These are phyloP conservation scores for Berkeleyomyces rouxiae DNA, from an alignment of 2,329 filamentous ascomycete species.

Conservation along the genomic window DNA sequence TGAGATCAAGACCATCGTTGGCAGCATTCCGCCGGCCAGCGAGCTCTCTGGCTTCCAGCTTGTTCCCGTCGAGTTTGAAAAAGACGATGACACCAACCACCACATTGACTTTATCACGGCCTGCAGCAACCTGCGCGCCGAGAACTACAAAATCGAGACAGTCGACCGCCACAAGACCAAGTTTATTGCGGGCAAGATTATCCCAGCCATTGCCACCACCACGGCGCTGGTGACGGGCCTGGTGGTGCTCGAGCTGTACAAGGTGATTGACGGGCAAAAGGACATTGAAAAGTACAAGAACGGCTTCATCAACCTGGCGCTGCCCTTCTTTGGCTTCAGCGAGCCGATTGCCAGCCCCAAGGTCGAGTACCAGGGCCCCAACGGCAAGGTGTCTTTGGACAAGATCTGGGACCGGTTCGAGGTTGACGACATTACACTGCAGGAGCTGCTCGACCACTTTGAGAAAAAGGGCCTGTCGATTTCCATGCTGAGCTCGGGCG, in stretches of 20 bases:
- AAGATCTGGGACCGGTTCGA: constrained; percentile 98
- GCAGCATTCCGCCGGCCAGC: constrained; percentile 60
- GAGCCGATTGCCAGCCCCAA: constrained; percentile 91
- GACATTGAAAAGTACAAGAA: constrained; percentile 99
- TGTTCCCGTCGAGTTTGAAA: constrained; percentile 88
- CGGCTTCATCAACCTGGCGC: constrained; percentile 86
- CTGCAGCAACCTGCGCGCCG: constrained; percentile 85
- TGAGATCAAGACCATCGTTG: constrained; percentile 57
- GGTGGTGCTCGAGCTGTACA: constrained; percentile 85
- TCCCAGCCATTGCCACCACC: constrained; percentile 93
- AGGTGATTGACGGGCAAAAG: constrained; percentile 89
- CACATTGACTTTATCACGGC: constrained; percentile 99
- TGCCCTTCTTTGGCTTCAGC: constrained; percentile 97
- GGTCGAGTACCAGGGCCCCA: constrained; percentile 67
- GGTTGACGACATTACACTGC: constrained; percentile 67
- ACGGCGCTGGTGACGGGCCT: constrained; percentile 90
- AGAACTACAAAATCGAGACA: constrained; percentile 92
- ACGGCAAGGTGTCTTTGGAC: constrained; percentile 71
- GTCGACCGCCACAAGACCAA: constrained; percentile 97
- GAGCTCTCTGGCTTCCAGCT: constrained; percentile 77
- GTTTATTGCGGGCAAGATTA: constrained; percentile 99
- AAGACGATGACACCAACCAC: constrained; percentile 94
- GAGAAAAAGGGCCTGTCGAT: constrained; percentile 64
- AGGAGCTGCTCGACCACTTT: constrained; percentile 71
- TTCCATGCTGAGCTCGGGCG: constrained; percentile 92